phyloP scores from a whole-genome alignment of 2,329 filamentous ascomycete species.

The Alternaria longipes region DNA sequence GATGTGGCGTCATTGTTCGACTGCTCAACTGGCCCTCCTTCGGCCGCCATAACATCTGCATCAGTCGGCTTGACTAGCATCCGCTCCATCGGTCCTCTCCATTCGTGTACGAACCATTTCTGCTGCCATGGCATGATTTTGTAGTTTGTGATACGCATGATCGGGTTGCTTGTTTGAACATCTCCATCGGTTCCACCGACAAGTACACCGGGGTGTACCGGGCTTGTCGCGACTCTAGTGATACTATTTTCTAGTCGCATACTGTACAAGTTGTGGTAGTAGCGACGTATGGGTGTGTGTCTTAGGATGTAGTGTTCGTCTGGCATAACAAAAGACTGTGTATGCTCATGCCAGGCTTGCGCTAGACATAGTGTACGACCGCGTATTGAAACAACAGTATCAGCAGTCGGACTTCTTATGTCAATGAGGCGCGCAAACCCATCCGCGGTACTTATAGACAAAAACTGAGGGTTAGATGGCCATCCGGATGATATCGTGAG shows the following conservation, averaged over 20 bases:
- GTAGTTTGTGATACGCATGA: slow-evolving; percentile 60
- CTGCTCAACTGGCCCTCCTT: slow-evolving; percentile 9
- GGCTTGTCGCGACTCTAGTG: slow-evolving; percentile 58
- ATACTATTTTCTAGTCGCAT: slow-evolving; percentile 51
- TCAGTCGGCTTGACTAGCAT: slow-evolving; percentile 10
- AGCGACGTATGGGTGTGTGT: slow-evolving; percentile 61
- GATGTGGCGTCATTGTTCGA: neutral
- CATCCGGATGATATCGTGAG: slow-evolving; percentile 60
- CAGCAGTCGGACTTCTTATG: slow-evolving; percentile 57
- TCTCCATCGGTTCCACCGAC: slow-evolving; percentile 63
- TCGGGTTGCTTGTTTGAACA: slow-evolving; percentile 61
- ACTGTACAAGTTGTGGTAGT: slow-evolving; percentile 57
- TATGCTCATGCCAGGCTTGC: slow-evolving; percentile 64
- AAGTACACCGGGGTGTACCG: slow-evolving; percentile 64
- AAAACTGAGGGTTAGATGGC: slow-evolving; percentile 62
- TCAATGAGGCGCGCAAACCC: slow-evolving; percentile 66
- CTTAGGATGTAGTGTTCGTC: slow-evolving; percentile 65
- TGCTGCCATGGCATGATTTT: slow-evolving; percentile 64
- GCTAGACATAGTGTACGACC: slow-evolving; percentile 60
- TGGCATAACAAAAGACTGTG: slow-evolving; percentile 62
- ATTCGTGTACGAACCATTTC: slow-evolving; percentile 67
- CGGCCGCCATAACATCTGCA: slow-evolving; percentile 7
- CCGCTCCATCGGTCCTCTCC: slow-evolving; percentile 49
- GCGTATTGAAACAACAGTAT: slow-evolving; percentile 58
- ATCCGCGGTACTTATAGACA: slow-evolving; percentile 63